Evolutionary conservation across 331 rosid genomes (phyloP).

Genomic region (Quercus phellos): DNA sequence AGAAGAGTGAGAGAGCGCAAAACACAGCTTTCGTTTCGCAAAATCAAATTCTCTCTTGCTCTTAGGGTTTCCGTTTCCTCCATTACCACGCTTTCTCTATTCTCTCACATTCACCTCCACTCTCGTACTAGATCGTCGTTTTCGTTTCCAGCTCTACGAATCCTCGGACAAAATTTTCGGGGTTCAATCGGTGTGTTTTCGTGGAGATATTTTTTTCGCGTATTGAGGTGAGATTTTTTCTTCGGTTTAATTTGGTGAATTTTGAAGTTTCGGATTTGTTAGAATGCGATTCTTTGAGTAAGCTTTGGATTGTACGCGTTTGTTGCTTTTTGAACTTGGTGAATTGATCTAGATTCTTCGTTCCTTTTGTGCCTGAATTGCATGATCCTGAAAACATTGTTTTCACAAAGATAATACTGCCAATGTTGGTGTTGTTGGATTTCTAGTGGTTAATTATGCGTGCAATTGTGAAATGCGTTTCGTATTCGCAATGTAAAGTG

Average conservation of each 20-base stretch:
- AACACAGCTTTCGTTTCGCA: background rate
- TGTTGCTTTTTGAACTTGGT: background rate
- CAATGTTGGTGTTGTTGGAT: background rate
- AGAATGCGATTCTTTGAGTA: background rate
- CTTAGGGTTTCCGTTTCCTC: constrained; percentile 39
- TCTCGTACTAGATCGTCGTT: constrained; percentile 18
- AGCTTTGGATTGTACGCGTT: background rate
- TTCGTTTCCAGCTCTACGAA: constrained; percentile 11
- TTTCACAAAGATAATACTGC: background rate
- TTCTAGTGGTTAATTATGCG: background rate
- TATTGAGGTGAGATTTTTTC: constrained; percentile 20
- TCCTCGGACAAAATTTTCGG: background rate
- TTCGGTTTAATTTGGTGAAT: background rate
- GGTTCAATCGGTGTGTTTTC: constrained; percentile 4
- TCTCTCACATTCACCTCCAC: background rate
- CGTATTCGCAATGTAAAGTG: background rate
- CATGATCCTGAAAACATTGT: background rate
- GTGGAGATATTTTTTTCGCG: background rate
- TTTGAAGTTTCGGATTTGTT: background rate
- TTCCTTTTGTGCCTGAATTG: background rate
- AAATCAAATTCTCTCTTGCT: constrained; percentile 13
- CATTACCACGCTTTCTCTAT: constrained; percentile 25
- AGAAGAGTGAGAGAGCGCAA: background rate
- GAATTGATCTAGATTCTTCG: background rate
- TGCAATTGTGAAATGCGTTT: background rate